Evolutionary conservation across 345 rosid genomes (phyloP), one percentile per base, ranked within the genome.

Genomic region (Eucalyptus pauciflora): DNA sequence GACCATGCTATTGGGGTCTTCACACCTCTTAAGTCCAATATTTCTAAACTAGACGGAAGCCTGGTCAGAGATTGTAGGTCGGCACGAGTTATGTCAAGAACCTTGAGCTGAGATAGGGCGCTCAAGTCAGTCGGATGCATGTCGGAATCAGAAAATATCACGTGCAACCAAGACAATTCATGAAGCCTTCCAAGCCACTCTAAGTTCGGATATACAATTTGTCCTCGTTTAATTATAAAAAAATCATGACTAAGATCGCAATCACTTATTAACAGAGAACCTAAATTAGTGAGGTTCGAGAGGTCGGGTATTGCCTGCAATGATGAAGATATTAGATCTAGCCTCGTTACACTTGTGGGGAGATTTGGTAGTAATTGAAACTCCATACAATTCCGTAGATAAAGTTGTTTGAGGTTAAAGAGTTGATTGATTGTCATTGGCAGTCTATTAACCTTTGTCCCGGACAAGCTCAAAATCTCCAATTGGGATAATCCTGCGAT

Each of bases 311-410:
- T 1, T 17, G 0, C 13, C 0, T 17, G 25, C 45, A 69, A 33
- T 0, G 81, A 33, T 33, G 25, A 17, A 69, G 81, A 69, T 0
- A 2, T 1, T 17, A 69, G 5, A 5, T 15, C 3, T 31, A 67
- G 11, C 6, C 4, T 8, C 3, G 0, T 16, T 31, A 31, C 4
- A 16, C 79, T 31, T 69, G 12, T 69, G 20, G 79, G 79, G 79
- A 69, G 79, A 31, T 31, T 37, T 9, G 43, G 79, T 16, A 69
- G 41, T 37, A 9, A 14, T 0, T 16, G 43, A 69, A 69, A 4
- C 12, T 4, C 3, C 7, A 2, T 8, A 16, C 79, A 69, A 31
- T 8, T 0, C 0, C 0, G 0, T 69, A 69, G 0, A 31, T n/a
- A 0, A 31, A 31, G 79, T 69, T 8, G 1, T 31, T 0, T 37